phyloP scores from a whole-genome alignment of 192 early-diverging fungal species.

The Gonapodya sp. region DNA sequence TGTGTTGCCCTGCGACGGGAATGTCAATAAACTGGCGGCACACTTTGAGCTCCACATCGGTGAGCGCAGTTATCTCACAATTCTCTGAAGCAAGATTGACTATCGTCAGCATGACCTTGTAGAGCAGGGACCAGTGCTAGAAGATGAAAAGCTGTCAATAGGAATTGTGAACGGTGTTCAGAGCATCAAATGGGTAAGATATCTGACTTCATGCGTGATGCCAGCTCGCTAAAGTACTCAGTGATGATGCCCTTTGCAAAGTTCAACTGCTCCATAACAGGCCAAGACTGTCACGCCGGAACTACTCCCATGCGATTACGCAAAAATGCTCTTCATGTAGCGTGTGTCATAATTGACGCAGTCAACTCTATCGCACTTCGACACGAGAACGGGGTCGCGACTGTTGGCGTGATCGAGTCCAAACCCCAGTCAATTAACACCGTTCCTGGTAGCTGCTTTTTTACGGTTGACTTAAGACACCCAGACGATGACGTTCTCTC shows the following conservation, averaged over 20 bases:
- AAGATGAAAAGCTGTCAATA: constrained; percentile 5
- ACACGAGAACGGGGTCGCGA: not conserved
- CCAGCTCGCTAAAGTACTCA: too few relatives aligned
- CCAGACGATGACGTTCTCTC: not conserved
- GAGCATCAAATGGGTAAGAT: not conserved
- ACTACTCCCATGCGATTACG: constrained; percentile 6
- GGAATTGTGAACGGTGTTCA: not conserved
- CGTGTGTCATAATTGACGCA: not conserved
- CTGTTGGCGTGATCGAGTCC: constrained; percentile 7
- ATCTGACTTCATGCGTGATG: not conserved
- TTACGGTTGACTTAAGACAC: not conserved
- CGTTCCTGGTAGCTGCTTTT: not conserved
- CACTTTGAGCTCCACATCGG: constrained; percentile 8
- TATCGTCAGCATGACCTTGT: not conserved
- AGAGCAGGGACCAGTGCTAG: constrained; percentile 8
- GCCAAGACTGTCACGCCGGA: constrained; percentile 8
- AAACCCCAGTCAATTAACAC: not conserved
- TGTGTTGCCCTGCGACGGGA: not conserved
- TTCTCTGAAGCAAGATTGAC: not conserved
- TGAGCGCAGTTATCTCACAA: too few relatives aligned
- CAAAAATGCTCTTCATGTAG: not conserved
- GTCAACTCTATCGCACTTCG: not conserved
- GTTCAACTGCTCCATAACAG: not conserved
- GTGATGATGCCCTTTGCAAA: too few relatives aligned
- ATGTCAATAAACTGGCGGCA: not conserved